Percentiles rank a stretch among this genome's conserved stretches.
phyloP scores from a whole-genome alignment of 2,329 filamentous ascomycete genomes.

The Sclerotinia nivalis region DNA sequence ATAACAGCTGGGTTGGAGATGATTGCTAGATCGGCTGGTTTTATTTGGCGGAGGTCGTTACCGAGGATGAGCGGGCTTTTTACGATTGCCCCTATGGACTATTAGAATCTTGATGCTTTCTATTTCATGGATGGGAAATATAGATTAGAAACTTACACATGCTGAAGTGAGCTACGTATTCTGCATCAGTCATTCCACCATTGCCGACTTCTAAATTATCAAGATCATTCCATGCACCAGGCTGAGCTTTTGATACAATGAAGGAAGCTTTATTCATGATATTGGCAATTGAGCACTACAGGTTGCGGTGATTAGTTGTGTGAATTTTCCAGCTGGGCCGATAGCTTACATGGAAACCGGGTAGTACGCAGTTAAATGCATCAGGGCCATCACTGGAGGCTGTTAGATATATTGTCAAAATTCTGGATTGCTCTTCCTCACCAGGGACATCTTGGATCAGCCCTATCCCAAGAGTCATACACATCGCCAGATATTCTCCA shows the following conservation, averaged over 20 bases:
- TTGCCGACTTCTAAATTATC: constrained; percentile 45
- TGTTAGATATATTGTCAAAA: neutral
- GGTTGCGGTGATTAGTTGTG: neutral
- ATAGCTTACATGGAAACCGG: constrained; percentile 34
- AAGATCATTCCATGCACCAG: constrained; percentile 42
- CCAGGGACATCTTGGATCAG: constrained; percentile 43
- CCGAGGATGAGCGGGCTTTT: constrained; percentile 41
- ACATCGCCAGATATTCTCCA: constrained; percentile 46
- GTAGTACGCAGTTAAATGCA: constrained; percentile 38
- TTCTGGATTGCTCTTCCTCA: neutral
- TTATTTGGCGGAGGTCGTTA: constrained; percentile 40
- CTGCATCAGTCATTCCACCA: constrained; percentile 41
- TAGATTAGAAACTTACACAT: constrained; percentile 32
- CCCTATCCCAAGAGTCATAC: constrained; percentile 45
- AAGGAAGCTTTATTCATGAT: constrained; percentile 39
- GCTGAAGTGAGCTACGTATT: constrained; percentile 42
- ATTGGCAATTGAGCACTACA: constrained; percentile 37
- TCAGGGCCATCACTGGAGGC: constrained; percentile 43
- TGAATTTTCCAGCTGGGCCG: neutral
- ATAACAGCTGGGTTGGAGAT: constrained; percentile 48
- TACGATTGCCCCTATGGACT: constrained; percentile 33
- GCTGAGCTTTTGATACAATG: constrained; percentile 38
- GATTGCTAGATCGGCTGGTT: constrained; percentile 43
- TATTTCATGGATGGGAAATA: neutral
- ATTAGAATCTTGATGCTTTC: constrained; percentile 14